Percentiles rank a stretch among this genome's conserved stretches.
These are phyloP conservation scores for Tagetes patula DNA, from an alignment of 129 eudicot genomes.

Conservation along the genomic window DNA sequence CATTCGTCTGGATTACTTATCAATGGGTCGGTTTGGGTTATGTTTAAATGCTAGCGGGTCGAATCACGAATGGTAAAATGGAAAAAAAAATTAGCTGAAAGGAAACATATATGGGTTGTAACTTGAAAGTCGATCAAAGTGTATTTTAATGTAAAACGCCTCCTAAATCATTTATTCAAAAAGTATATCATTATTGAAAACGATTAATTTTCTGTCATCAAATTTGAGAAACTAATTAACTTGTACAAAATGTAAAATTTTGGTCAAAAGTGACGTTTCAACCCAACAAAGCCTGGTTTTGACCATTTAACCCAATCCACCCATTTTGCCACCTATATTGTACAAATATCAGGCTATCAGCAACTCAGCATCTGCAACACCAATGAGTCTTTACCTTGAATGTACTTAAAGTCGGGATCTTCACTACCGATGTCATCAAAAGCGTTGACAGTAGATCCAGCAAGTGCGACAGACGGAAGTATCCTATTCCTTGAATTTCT, in stretches of 20 bases:
- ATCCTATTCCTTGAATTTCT: constrained; percentile 70
- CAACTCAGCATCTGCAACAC: constrained; percentile 2
- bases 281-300: not conserved
- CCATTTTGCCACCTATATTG: not conserved
- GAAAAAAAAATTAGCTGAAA: not conserved
- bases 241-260: not conserved
- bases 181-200: not conserved
- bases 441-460: constrained; percentile 69
- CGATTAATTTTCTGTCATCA: not conserved
- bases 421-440: constrained; percentile 66
- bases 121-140: not conserved
- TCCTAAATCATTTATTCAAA: not conserved
- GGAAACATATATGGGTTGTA: not conserved
- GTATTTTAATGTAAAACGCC: not conserved
- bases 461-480: constrained; percentile 59
- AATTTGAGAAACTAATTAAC: constrained; percentile 4
- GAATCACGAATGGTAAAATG: not conserved
- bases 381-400: constrained; percentile 68
- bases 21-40: not conserved
- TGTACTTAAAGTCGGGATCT: constrained; percentile 79
- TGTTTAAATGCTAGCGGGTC: not conserved
- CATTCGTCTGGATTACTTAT: not conserved
- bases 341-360: constrained; percentile 11
- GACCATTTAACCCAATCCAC: not conserved
- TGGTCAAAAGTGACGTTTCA: not conserved